Base-by-base conservation (phyloP, 768 basidiomycete genomes). In the Lactarius evosmus region DNA sequence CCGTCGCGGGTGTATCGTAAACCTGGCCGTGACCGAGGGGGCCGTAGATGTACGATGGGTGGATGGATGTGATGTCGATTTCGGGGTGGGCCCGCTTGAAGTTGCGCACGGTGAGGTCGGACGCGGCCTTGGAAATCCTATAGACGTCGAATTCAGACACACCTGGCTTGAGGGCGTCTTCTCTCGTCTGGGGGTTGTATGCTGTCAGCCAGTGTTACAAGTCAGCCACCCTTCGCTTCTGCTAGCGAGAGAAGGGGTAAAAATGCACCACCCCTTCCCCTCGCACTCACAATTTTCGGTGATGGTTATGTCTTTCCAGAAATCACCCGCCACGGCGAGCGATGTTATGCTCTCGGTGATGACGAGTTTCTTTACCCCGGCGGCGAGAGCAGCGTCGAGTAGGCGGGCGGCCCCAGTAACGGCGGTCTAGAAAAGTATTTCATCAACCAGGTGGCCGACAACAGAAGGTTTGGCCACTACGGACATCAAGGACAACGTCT, bases 101-200 rank as follows among this genome's bases (percentile, higher is more conserved):
- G 27, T 67, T 56, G 68, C 71, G 70, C 11, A 67, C 67, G 3
- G 70, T 66, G 5, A 16, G 64, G 56, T 75, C 74, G 4, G 74
- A 68, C 6, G 72, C 58, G 0, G 69, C 74, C 68, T 81, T 81
- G 16, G 78, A 73, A 14, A 75, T 74, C 19, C 62, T 41, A 63
- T 81, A 83, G 22, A 70, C 70, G 51, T 75, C 70, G 44, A 73
- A 53, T 14, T 67, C 62, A n/a, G 65, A 33, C 27, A 55, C 58
- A 36, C 66, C 66, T 2, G 65, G 69, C 6, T 49, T 58, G 4
- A 77, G 58, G 11, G 75, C 74, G 27, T 74, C 69, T 50, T 77
- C 74, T 38, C 65, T 67, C 11, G 75, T 75, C 6, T 69, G 68
- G 1, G 71, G 61, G 32, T 72, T 73, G 78, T 77, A 77, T 41